Conservation (phyloP, 169 alveolate genomes). For the Theileria sp. region DNA sequence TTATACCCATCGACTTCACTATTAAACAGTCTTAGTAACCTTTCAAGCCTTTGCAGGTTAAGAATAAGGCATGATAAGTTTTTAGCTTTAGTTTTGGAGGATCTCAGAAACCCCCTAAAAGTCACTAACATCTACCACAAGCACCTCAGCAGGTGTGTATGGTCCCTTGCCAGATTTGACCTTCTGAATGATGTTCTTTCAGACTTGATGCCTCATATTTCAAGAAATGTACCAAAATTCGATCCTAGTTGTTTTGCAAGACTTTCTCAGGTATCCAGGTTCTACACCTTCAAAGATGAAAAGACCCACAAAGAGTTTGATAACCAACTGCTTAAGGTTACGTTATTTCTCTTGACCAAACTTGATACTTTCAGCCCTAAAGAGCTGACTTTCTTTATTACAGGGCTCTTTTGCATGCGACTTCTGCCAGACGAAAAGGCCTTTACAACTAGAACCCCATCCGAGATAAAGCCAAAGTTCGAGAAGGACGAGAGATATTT, state of each 20-base stretch:
- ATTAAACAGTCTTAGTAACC: conserved; percentile 43
- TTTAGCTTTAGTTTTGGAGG: conserved; percentile 15
- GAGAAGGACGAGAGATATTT: conserved; percentile 18
- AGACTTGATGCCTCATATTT: conserved; percentile 56
- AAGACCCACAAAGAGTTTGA: conserved; percentile 6
- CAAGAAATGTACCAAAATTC: conserved; percentile 33
- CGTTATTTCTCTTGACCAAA: conserved; percentile 8
- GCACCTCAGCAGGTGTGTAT: conserved; percentile 56
- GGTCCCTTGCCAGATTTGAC: conserved; percentile 54
- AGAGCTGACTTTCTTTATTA: conserved; percentile 41
- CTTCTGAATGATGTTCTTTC: conserved; percentile 25
- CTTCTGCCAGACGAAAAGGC: conserved; percentile 40
- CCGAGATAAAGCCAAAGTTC: conserved; percentile 17
- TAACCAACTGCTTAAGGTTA: conserved; percentile 24
- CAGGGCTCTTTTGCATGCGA: conserved; percentile 31
- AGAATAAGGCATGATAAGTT: conserved; percentile 40
- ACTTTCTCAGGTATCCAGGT: conserved; percentile 34
- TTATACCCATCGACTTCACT: conserved; percentile 49
- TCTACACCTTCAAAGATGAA: neutral
- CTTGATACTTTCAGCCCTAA: conserved; percentile 41
- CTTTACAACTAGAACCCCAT: conserved; percentile 18
- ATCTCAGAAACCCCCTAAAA: conserved; percentile 35
- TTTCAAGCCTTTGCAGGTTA: conserved; percentile 59
- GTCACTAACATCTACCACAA: conserved; percentile 58
- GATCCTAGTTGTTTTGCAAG: conserved; percentile 53